Evolutionary conservation across 306 rosid genomes (phyloP).

Genomic region (Cicer bijugum): DNA sequence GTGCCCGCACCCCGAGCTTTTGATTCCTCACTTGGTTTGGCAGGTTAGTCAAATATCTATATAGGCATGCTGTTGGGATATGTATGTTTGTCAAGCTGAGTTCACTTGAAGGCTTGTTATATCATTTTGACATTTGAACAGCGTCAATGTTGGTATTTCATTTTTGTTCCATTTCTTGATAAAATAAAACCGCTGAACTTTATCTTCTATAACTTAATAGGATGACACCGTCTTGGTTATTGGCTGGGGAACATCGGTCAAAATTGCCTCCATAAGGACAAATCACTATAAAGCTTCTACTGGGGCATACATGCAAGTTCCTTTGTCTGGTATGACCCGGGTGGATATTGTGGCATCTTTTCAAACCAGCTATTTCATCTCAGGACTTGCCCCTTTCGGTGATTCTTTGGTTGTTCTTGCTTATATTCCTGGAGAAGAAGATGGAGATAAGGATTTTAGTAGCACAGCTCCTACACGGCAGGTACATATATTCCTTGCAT

Average conservation of each 20-base stretch:
- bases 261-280: slow-evolving; percentile 80
- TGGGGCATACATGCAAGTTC: slow-evolving; percentile 65
- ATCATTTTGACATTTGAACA: slow-evolving; percentile 12
- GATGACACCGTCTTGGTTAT: slow-evolving; percentile 87
- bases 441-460: slow-evolving; percentile 83
- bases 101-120: slow-evolving; percentile 32
- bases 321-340: slow-evolving; percentile 70
- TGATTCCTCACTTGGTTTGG: slow-evolving; percentile 97
- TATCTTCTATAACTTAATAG: slow-evolving; percentile 56
- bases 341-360: slow-evolving; percentile 98
- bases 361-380: slow-evolving; percentile 84
- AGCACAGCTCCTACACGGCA: slow-evolving; percentile 74
- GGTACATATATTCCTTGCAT: slow-evolving; percentile 58
- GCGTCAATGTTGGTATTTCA: slow-evolving; percentile 26
- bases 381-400: slow-evolving; percentile 97
- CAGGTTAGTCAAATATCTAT: slow-evolving; percentile 71
- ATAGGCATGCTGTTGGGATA: slow-evolving; percentile 33
- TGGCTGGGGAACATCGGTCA: slow-evolving; percentile 98
- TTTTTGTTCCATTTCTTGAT: slow-evolving; percentile 32
- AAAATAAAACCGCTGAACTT: slow-evolving; percentile 42
- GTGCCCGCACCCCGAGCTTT: slow-evolving; percentile 88
- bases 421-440: slow-evolving; percentile 87
- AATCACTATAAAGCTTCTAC: slow-evolving; percentile 63
- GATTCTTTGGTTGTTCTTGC: slow-evolving; percentile 94
- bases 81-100: slow-evolving; percentile 37